Evolutionary conservation across 139 green algal genomes (phyloP), one percentile per base, ranked within the genome.

Genomic region (Prasinococcaceae sp.): DNA sequence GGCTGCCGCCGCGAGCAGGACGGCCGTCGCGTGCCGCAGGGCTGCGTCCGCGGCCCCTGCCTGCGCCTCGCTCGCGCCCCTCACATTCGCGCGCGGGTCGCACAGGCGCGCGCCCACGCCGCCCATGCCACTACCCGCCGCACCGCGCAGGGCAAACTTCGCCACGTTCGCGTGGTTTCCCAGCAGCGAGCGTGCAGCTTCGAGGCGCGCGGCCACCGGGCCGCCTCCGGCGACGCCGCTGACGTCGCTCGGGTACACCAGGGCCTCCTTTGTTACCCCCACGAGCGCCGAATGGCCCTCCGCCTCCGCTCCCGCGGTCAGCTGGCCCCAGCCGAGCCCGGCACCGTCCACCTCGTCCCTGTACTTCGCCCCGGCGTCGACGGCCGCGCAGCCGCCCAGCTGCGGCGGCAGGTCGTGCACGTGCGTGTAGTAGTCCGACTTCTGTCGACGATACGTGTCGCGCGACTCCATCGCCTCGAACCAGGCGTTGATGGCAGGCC

Each of bases 381-480:
- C 16, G 2, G 23, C 6, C 38, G 19, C 41, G 19, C 52, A 61
- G 2, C 66, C 81, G 28, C 87, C 83, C n/a, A 95, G 63, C 66
- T 96, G 89, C 5, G 89, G 89, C 26, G 90, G 88, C 50, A 97
- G 77, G 61, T 94, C 85, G 53, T 94, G 83, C 3, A 57, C 58
- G 65, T 93, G 82, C 0, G 83, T 94, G 76, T 85, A 96, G 69
- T 84, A 86, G 76, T 96, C 89, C 24, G 63, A 82, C 37, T 73
- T 76, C 27, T 80, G 86, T 30, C 67, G 85, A 6, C 83, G 40
- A 56, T 93, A 95, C 1, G 84, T 70, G 0, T 61, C 54, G 1
- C 86, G 68, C 6, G 62, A n/a, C 65, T 97, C 88, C 86, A 97
- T 92, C 0, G 85, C 84, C 48, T 24, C 61, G 50, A 49, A 77